These are phyloP conservation scores for Nidula niveotomentosa DNA, from an alignment of 1,284 basidiomycete genomes.

Conservation along the genomic window DNA sequence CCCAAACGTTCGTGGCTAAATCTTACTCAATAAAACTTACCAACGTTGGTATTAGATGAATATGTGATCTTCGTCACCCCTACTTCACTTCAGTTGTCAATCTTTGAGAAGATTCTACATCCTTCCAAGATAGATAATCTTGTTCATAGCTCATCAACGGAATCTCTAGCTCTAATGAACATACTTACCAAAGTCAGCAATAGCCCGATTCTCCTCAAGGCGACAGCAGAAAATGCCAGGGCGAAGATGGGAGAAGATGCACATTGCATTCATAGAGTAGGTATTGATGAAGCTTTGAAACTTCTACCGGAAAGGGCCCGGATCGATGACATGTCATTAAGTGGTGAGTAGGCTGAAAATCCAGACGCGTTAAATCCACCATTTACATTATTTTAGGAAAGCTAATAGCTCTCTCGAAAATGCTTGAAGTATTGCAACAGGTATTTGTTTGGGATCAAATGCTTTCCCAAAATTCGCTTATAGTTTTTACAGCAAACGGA, in stretches of 20 bases:
- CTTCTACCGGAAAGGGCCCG: slow-evolving; percentile 66
- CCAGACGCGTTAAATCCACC: too few species aligned
- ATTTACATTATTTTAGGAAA: slow-evolving; percentile 58
- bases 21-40: background rate
- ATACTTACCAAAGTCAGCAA: slow-evolving; percentile 90
- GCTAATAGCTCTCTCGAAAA: slow-evolving; percentile 70
- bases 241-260: slow-evolving; percentile 40
- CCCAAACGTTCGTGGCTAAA: slow-evolving; percentile 72
- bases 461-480: slow-evolving; percentile 1
- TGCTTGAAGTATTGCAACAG: slow-evolving; percentile 68
- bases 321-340: slow-evolving; percentile 72
- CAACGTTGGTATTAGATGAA: slow-evolving; percentile 63
- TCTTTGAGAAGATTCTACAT: slow-evolving; percentile 77
- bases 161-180: slow-evolving; percentile 83
- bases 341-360: slow-evolving; percentile 49
- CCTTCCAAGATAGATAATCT: slow-evolving; percentile 67
- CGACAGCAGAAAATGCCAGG: slow-evolving; percentile 65
- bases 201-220: slow-evolving; percentile 85
- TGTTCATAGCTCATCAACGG: slow-evolving; percentile 68
- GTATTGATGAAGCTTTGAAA: slow-evolving; percentile 61
- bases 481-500: slow-evolving; percentile 56
- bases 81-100: slow-evolving; percentile 76
- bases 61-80: slow-evolving; percentile 92
- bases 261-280: slow-evolving; percentile 38
- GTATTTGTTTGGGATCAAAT: slow-evolving; percentile 30